phyloP scores from a whole-genome alignment of 2,329 filamentous ascomycete genomes.

The Parafenestella ontariensis region DNA sequence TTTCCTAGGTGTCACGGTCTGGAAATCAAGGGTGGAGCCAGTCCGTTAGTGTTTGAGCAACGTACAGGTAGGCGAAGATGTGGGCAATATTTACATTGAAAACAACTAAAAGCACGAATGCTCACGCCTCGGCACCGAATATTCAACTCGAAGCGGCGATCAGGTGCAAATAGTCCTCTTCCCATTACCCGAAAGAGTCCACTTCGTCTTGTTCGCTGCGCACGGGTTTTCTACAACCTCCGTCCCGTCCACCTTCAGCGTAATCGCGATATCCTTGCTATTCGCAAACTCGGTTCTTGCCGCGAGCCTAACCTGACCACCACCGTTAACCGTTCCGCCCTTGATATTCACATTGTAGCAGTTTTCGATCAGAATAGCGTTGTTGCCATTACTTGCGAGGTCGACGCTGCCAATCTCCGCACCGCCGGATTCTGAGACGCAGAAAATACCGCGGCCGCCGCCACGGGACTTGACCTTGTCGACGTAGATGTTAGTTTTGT shows the following conservation, averaged over 20 bases:
- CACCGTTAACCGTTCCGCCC: constrained; percentile 61
- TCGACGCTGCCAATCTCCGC: constrained; percentile 59
- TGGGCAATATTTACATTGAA: background rate
- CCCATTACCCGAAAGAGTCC: constrained; percentile 58
- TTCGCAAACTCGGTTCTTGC: constrained; percentile 63
- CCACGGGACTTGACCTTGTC: constrained; percentile 63
- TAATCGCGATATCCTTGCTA: constrained; percentile 60
- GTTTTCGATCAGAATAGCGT: constrained; percentile 66
- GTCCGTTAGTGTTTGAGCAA: too few species aligned
- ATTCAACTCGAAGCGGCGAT: too few species aligned
- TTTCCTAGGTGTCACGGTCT: too few species aligned
- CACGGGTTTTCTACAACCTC: constrained; percentile 63
- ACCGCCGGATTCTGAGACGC: constrained; percentile 64
- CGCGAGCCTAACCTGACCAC: constrained; percentile 63
- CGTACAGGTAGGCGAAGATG: background rate
- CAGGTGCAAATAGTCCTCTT: constrained; percentile 29
- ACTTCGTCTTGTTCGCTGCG: constrained; percentile 59
- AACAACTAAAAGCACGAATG: background rate
- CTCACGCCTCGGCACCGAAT: too few species aligned
- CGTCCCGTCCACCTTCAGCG: constrained; percentile 58
- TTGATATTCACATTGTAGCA: constrained; percentile 63
- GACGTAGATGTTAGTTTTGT: constrained; percentile 61
- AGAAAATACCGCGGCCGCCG: constrained; percentile 65
- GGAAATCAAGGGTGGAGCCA: too few species aligned
- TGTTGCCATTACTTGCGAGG: constrained; percentile 62